Percentiles rank a stretch among this genome's conserved stretches.
These are phyloP conservation scores for Morella rubra DNA, from an alignment of 306 rosid genomes.

Conservation along the genomic window DNA sequence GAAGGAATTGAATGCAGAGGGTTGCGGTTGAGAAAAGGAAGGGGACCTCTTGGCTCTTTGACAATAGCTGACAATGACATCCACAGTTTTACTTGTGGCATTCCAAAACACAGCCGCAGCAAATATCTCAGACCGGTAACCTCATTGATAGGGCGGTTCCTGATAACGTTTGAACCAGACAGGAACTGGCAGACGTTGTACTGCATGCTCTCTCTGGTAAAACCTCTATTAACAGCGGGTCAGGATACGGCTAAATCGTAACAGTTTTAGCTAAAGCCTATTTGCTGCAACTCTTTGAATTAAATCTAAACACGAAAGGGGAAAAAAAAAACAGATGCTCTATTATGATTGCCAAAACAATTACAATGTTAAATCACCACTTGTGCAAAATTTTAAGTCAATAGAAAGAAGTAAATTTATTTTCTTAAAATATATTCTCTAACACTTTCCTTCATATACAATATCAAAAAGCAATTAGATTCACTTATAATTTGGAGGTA, in stretches of 20 bases:
- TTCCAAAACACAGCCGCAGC: conserved; percentile 7
- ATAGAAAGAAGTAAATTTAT: too few relatives aligned
- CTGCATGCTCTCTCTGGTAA: background rate
- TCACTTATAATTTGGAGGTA: too few relatives aligned
- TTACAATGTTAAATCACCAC: too few relatives aligned
- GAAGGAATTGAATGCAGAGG: conserved; percentile 16
- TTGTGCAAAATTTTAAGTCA: too few relatives aligned
- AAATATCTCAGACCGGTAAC: conserved; percentile 7
- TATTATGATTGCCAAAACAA: background rate
- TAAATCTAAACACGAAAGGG: background rate
- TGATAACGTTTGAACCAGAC: conserved; percentile 26
- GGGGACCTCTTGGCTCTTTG: conserved; percentile 1
- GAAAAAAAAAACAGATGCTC: background rate
- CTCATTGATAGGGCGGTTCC: conserved; percentile 75
- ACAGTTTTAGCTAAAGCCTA: background rate
- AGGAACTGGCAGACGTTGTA: conserved; percentile 7
- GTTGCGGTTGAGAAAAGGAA: conserved; percentile 1
- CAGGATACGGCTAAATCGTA: too few relatives aligned
- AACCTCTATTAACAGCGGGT: too few relatives aligned
- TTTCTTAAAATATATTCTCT: too few relatives aligned
- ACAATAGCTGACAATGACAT: conserved; percentile 12
- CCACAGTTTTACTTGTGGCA: conserved; percentile 31
- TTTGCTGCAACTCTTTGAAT: background rate
- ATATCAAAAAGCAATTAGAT: too few relatives aligned
- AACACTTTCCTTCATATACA: too few relatives aligned